Conservation (phyloP, 1,284 basidiomycete genomes). For the Boletus mariae region DNA sequence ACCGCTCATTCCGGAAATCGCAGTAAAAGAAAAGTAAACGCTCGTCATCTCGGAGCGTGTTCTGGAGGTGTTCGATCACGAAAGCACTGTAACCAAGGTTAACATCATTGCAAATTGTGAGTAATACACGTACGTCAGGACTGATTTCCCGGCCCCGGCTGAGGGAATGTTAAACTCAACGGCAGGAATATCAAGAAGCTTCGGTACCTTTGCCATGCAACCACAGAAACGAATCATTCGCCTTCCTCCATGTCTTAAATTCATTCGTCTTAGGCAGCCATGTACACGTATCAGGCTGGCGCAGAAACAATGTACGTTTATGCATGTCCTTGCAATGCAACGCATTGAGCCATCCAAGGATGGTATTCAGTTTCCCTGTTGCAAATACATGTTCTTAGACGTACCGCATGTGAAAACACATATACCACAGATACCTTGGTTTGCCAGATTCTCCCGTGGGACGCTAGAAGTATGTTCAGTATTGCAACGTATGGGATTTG, state of each 20-base stretch:
- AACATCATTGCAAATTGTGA: neutral
- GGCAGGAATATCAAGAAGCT: neutral
- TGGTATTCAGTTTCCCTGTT: neutral
- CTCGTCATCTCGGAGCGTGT: neutral
- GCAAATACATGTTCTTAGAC: neutral
- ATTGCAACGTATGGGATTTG: neutral
- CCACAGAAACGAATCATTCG: constrained; percentile 14
- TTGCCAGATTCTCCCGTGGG: neutral
- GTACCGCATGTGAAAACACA: neutral
- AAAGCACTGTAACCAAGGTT: neutral
- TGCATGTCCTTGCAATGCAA: constrained; percentile 6
- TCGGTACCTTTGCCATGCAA: constrained; percentile 12
- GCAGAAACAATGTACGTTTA: neutral
- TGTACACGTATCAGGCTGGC: constrained; percentile 13
- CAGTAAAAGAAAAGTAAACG: constrained; percentile 15
- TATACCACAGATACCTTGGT: neutral
- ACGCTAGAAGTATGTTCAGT: neutral
- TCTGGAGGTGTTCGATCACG: constrained; percentile 12
- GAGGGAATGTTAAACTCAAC: neutral
- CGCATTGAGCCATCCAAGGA: constrained; percentile 1
- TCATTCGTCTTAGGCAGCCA: constrained; percentile 7
- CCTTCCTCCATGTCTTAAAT: constrained; percentile 11
- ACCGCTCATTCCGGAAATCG: constrained; percentile 10
- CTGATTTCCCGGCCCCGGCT: constrained; percentile 18
- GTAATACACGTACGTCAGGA: constrained; percentile 14